phyloP scores from a whole-genome alignment of 176 grass and related monocot species.

The Musa beccarii region DNA sequence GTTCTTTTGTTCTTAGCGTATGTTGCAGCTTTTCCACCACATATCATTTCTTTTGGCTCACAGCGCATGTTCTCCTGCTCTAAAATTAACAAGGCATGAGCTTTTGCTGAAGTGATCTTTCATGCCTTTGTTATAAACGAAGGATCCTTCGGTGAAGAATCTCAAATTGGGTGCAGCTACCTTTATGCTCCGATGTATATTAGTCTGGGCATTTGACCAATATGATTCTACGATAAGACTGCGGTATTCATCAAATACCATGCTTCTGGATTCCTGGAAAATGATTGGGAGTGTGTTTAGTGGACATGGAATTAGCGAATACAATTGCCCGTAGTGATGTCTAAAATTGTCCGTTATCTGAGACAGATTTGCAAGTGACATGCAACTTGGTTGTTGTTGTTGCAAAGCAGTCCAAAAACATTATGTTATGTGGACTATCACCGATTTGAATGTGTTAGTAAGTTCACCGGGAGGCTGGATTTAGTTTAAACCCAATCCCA shows the following conservation, averaged over 20 bases:
- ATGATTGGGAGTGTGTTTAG: not conserved
- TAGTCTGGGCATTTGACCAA: not conserved
- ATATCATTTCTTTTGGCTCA: not conserved
- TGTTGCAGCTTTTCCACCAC: not conserved
- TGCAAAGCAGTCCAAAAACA: not conserved
- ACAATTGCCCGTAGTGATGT: not conserved
- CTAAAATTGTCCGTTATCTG: not conserved
- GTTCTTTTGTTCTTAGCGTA: conserved; percentile 4
- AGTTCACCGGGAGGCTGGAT: too few relatives aligned
- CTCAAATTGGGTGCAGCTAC: not conserved
- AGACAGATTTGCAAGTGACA: not conserved
- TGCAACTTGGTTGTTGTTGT: not conserved
- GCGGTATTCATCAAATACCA: not conserved
- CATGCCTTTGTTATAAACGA: not conserved
- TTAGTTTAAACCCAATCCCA: too few relatives aligned
- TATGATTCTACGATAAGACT: not conserved
- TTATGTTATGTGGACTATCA: not conserved
- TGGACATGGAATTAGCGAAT: not conserved
- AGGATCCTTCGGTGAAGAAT: not conserved
- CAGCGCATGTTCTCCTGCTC: not conserved
- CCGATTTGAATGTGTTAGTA: too few relatives aligned
- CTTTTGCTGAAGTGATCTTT: not conserved
- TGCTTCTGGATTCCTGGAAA: not conserved
- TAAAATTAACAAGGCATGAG: not conserved
- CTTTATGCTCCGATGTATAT: not conserved